phyloP scores from a whole-genome alignment of 345 rosid genomes.

The Populus ilicifolia region DNA sequence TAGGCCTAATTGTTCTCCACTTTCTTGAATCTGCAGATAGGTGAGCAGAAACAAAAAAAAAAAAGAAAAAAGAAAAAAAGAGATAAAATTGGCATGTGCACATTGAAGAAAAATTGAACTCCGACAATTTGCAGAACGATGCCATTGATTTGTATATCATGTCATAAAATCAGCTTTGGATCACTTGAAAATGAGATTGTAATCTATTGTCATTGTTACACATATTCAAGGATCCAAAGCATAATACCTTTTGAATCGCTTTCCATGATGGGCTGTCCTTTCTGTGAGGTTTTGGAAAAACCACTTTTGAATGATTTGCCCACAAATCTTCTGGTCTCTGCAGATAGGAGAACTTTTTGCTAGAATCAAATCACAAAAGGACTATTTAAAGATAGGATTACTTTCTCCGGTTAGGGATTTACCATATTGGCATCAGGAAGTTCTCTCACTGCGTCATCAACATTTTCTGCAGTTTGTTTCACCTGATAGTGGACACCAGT shows the following conservation, averaged over 20 bases:
- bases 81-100: neutral
- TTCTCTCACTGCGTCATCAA: conserved; percentile 86
- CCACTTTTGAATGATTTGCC: conserved; percentile 76
- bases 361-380: conserved; percentile 3
- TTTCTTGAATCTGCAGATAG: conserved; percentile 45
- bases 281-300: conserved; percentile 84
- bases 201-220: neutral
- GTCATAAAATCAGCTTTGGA: neutral
- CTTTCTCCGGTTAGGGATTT: conserved; percentile 8
- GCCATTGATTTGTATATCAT: neutral
- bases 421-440: conserved; percentile 96
- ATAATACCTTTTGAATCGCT: conserved; percentile 67
- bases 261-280: conserved; percentile 66
- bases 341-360: conserved; percentile 17
- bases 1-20: conserved; percentile 68
- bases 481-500: conserved; percentile 42
- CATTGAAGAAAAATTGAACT: neutral
- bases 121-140: neutral
- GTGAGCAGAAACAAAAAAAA: neutral
- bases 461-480: conserved; percentile 79
- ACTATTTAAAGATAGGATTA: neutral
- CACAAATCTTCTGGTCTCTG: conserved; percentile 96
- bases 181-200: neutral
- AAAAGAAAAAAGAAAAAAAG: too few species aligned
- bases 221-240: neutral